These are phyloP conservation scores for Ophiostoma piceae DNA, from an alignment of 2,329 filamentous ascomycete species.

Conservation along the genomic window DNA sequence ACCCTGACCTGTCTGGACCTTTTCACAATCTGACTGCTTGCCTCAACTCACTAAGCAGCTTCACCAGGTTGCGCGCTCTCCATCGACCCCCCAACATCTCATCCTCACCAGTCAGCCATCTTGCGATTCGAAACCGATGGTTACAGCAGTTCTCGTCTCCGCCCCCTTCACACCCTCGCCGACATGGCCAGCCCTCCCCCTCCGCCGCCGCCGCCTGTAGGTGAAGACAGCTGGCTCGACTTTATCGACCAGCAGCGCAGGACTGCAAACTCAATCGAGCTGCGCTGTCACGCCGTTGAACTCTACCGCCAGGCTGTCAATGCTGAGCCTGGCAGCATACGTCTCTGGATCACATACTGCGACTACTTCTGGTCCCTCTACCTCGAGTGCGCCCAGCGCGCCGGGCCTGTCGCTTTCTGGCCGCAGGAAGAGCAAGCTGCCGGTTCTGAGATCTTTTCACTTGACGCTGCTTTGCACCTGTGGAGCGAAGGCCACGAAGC, in stretches of 20 bases:
- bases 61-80: not conserved
- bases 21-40: not conserved
- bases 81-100: not conserved
- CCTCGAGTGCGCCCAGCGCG: constrained; percentile 53
- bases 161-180: constrained; percentile 21
- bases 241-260: constrained; percentile 67
- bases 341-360: constrained; percentile 71
- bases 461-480: constrained; percentile 59
- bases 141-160: constrained; percentile 8
- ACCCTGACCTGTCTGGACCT: not conserved
- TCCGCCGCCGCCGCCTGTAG: constrained; percentile 47
- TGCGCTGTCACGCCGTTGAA: constrained; percentile 65
- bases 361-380: constrained; percentile 72
- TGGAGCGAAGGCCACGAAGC: constrained; percentile 68
- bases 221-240: constrained; percentile 72
- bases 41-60: not conserved
- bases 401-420: constrained; percentile 50
- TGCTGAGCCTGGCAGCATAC: constrained; percentile 68
- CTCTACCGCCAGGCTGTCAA: constrained; percentile 63
- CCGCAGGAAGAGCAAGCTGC: constrained; percentile 63
- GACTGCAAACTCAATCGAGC: constrained; percentile 57
- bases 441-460: constrained; percentile 66
- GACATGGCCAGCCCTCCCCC: constrained; percentile 29
- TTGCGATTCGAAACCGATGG: constrained; percentile 24
- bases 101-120: not conserved